Evolutionary conservation across 2,329 filamentous ascomycete species (phyloP).

Genomic region (Ascochyta rabiei): DNA sequence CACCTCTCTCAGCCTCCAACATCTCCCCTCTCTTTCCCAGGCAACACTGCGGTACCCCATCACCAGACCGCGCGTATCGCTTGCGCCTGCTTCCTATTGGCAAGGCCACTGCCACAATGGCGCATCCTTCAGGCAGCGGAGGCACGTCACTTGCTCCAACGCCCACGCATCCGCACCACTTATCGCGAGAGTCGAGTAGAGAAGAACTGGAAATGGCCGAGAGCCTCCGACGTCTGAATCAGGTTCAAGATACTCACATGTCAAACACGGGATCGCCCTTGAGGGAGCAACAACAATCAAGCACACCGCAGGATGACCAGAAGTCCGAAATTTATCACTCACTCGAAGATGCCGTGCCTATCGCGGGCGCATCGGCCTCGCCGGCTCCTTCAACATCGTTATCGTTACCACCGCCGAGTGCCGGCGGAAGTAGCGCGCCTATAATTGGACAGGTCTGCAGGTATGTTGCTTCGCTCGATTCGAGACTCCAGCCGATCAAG

Average conservation of each 20-base stretch:
- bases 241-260: slow-evolving; percentile 48
- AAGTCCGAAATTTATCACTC: slow-evolving; percentile 48
- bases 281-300: slow-evolving; percentile 24
- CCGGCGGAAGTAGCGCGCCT: slow-evolving; percentile 39
- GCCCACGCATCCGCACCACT: slow-evolving; percentile 45
- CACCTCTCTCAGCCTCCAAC: slow-evolving; percentile 3
- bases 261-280: slow-evolving; percentile 25
- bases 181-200: slow-evolving; percentile 54
- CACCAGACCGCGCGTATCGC: slow-evolving; percentile 7
- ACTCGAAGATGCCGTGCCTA: slow-evolving; percentile 47
- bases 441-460: slow-evolving; percentile 73
- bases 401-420: slow-evolving; percentile 22
- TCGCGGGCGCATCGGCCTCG: slow-evolving; percentile 30
- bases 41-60: slow-evolving; percentile 30
- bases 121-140: slow-evolving; percentile 37
- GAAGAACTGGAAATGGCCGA: slow-evolving; percentile 59
- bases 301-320: slow-evolving; percentile 27
- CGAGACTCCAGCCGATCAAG: background rate
- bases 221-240: slow-evolving; percentile 53
- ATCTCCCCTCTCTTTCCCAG: slow-evolving; percentile 2
- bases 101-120: slow-evolving; percentile 31
- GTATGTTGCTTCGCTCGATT: slow-evolving; percentile 52
- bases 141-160: slow-evolving; percentile 47
- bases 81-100: slow-evolving; percentile 14
- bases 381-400: slow-evolving; percentile 30